Percentiles rank a stretch among this genome's conserved stretches.
phyloP scores from a whole-genome alignment of 371 early-diverging fungal genomes.

The Dentiscutata heterogama region DNA sequence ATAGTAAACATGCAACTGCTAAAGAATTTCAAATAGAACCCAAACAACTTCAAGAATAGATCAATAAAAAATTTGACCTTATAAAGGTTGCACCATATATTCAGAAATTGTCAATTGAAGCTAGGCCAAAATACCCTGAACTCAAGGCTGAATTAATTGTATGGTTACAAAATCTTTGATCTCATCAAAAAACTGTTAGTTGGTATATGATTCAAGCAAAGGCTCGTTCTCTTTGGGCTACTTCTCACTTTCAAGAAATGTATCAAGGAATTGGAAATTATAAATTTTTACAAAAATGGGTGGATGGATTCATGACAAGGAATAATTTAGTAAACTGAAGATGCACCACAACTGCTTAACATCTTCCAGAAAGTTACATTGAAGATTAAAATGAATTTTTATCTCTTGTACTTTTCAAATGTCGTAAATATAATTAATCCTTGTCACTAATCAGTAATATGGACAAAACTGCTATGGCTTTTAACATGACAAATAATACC shows the following conservation, averaged over 20 bases:
- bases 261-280: neutral
- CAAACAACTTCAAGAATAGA: slow-evolving; percentile 16
- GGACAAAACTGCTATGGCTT: neutral
- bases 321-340: slow-evolving; percentile 14
- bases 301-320: neutral
- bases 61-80: neutral
- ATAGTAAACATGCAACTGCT: neutral
- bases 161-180: neutral
- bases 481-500: slow-evolving; percentile 8
- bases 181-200: neutral
- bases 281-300: neutral
- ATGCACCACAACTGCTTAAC: neutral
- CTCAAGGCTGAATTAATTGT: neutral
- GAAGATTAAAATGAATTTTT: neutral
- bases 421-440: neutral
- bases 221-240: neutral
- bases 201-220: slow-evolving; percentile 1
- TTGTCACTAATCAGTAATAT: neutral
- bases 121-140: neutral
- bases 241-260: neutral
- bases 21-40: slow-evolving; percentile 18
- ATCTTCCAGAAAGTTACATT: neutral
- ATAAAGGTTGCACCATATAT: neutral
- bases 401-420: neutral
- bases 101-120: neutral